A percentile compares a stretch with the other conserved stretches of the same genome.
Conservation (phyloP, 2,329 filamentous ascomycete species). For the Aspergillus arachidicola region DNA sequence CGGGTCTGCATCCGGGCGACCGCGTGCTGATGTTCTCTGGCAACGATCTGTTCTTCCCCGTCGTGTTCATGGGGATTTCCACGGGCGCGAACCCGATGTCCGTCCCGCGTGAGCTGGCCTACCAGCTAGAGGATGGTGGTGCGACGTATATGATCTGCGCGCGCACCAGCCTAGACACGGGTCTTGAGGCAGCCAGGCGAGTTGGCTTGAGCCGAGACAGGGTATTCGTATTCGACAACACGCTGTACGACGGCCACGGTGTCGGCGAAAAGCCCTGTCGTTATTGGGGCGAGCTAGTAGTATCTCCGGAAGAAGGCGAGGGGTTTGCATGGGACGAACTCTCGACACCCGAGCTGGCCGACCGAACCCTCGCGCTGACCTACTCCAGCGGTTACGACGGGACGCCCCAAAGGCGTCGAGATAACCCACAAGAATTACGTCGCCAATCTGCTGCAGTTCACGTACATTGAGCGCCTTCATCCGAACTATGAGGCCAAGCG, state of each 20-base stretch:
- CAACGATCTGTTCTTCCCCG: constrained; percentile 73
- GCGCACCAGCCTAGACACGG: constrained; percentile 40
- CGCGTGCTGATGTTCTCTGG: constrained; percentile 73
- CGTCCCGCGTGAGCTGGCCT: constrained; percentile 73
- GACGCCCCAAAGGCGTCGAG: not conserved
- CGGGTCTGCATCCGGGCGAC: constrained; percentile 69
- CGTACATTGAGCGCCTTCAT: constrained; percentile 49
- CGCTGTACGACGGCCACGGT: constrained; percentile 44
- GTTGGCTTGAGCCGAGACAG: constrained; percentile 26
- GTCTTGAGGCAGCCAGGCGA: constrained; percentile 55
- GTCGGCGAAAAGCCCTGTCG: constrained; percentile 40
- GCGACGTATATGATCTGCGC: constrained; percentile 66
- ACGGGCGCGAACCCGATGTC: constrained; percentile 69
- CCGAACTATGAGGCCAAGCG: constrained; percentile 51
- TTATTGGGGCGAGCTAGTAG: constrained; percentile 68
- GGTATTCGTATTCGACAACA: constrained; percentile 69
- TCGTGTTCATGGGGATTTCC: constrained; percentile 73
- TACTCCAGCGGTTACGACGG: not conserved
- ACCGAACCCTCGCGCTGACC: not conserved
- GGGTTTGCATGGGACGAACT: constrained; percentile 63
- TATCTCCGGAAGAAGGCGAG: constrained; percentile 53
- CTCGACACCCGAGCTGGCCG: constrained; percentile 43
- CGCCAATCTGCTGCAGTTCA: constrained; percentile 64
- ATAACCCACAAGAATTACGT: not conserved
- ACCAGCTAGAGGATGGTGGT: constrained; percentile 72